Base-by-base conservation (phyloP, 2,329 filamentous ascomycete genomes). In the Hymenoscyphus fructigenus region DNA sequence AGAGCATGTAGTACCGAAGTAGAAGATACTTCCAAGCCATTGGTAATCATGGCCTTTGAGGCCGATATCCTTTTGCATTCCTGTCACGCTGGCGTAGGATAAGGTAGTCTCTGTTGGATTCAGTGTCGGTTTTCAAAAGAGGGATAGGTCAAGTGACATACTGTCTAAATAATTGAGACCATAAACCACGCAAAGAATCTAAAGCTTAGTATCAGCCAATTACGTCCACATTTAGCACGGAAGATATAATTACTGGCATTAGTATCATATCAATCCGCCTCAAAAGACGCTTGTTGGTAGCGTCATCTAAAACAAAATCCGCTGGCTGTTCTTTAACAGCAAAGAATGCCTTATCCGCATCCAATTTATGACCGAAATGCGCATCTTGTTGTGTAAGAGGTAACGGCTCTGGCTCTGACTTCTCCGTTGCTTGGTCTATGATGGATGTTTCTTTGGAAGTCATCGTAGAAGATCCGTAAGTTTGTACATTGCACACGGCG, bases 51-150 rank as follows among this genome's bases (percentile, higher is more conserved):
- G 65, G 20, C 66, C 69, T 53, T 69, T 65, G 10, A 83, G 72
- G 53, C 76, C 60, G n/a, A 83, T 73, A 58, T 82, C 80, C 3
- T 70, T 75, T 65, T 79, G 77, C 50, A 84, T 72, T 0, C 81
- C 81, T 80, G 83, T 83, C 28, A 83, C 75, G 65, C 78, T 81
- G 3, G 81, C 80, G 63, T 83, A 83, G 0, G 80, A 82, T 6
- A 83, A 68, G 0, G 81, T 82, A 0, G 80, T 82, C 69, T 83
- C 47, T 53, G 14, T 15, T 6, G 23, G 23, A 26, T 53, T 53
- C 9, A 53, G 47, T 26, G 3, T 3, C 1, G 20, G 1, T 7
- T 7, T 26, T 53, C 47, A 9, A 36, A 36, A 36, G 4, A 15
- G 1, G 14, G 47, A 53, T 53, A 53, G 10, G n/a, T 2, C 17